Evolutionary conservation across 495 filamentous ascomycete genomes (phyloP), one percentile per base, ranked within the genome.

Genomic region (Xylaria nigripes): DNA sequence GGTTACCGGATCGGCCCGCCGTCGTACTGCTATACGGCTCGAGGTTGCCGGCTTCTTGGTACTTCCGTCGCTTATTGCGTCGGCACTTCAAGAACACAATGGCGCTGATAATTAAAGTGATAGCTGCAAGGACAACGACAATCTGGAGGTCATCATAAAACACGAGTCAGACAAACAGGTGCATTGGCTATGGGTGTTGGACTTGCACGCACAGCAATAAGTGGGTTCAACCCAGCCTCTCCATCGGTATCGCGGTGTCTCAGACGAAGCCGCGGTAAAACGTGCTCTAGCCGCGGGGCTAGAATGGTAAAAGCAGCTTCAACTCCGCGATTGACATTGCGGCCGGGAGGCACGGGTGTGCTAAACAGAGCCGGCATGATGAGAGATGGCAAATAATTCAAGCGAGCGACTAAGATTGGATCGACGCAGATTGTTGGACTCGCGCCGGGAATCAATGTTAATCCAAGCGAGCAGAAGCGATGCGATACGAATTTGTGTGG

Each of bases 1-100:
- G 54, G 21, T 50, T 58, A 45, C 48, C 45, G 21, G 30, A 52
- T 23, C 59, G 50, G 15, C 48, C 23, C 9, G 47, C 36, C 1
- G 59, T 34, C n/a, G 61, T 30, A 15, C 57, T 60, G 8, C 61
- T 58, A 38, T 58, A 46, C 12, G 64, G 59, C 36, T 67, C 64
- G 45, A 49, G 41, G 16, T 61, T 49, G 32, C 42, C 15, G 2
- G 59, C 55, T 34, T 53, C 54, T 9, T 53, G 48, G 41, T 62
- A 61, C 46, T 61, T 57, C 18, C 59, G 58, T 24, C 55, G 57
- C 25, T 12, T 13, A 24, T 32, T 41, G 36, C 58, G 51, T 9
- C 55, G 51, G 18, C 59, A 57, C 34, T 46, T 56, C 18, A 60
- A 41, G 40, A 55, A 64, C n/a, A 48, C 51, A 18, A 61, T 36